A percentile compares a stretch with the other conserved stretches of the same genome.
These are phyloP conservation scores for Trichoderma reesei DNA, from an alignment of 495 filamentous ascomycete species.

Conservation along the genomic window DNA sequence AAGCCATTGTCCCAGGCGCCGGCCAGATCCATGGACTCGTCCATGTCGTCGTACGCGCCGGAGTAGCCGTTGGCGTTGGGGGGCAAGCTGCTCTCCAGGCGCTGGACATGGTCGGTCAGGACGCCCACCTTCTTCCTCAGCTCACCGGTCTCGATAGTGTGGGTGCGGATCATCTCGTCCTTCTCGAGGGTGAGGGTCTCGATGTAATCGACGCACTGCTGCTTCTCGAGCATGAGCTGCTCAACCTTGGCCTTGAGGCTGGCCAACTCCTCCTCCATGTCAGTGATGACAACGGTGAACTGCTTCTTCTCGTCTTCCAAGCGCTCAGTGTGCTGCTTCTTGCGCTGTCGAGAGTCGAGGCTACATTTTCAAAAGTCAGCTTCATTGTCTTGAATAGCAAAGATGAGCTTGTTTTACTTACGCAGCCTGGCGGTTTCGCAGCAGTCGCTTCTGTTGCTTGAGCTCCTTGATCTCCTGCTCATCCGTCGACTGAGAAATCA, in stretches of 20 bases:
- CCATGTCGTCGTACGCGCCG: conserved; percentile 69
- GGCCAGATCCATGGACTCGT: conserved; percentile 66
- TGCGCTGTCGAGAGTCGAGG: conserved; percentile 91
- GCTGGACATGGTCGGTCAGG: conserved; percentile 75
- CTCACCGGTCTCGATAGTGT: conserved; percentile 90
- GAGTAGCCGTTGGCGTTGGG: conserved; percentile 52
- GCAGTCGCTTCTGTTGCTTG: conserved; percentile 93
- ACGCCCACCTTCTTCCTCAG: conserved; percentile 92
- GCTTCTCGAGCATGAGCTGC: conserved; percentile 55
- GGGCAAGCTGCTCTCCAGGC: conserved; percentile 53
- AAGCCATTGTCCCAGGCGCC: conserved; percentile 71
- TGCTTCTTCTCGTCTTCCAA: conserved; percentile 96
- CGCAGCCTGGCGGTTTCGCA: conserved; percentile 94
- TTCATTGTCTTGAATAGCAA: conserved; percentile 19
- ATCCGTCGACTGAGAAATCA: conserved; percentile 80
- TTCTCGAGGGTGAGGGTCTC: conserved; percentile 73
- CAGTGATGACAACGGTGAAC: conserved; percentile 60
- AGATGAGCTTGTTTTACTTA: conserved; percentile 42
- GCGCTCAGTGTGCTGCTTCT: conserved; percentile 97
- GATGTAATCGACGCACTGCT: conserved; percentile 65
- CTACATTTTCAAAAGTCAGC: conserved; percentile 43
- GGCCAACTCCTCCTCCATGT: conserved; percentile 69
- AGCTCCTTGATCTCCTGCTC: conserved; percentile 95
- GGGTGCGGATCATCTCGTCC: conserved; percentile 77
- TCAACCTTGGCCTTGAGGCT: conserved; percentile 58